Evolutionary conservation across 2,329 filamentous ascomycete genomes (phyloP), one percentile per base, ranked within the genome.

Genomic region (Xylariaceae sp.): DNA sequence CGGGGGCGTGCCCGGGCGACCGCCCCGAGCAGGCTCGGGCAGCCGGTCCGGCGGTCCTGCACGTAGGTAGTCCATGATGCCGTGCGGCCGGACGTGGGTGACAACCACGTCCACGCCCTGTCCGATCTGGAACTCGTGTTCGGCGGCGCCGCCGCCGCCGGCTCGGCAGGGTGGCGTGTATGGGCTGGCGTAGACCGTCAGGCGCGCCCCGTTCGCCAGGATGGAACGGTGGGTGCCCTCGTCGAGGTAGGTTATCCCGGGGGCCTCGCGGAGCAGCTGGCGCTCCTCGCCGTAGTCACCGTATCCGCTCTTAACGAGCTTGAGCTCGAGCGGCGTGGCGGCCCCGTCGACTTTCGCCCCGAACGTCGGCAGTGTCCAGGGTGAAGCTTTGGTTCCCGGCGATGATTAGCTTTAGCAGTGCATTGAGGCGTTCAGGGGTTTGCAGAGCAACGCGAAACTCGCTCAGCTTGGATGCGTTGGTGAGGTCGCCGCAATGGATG

Each of bases 81-180:
- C 69, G 8, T 44, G 53, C 0, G 72, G 71, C 3, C 72, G 73
- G 0, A 72, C 70, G 37, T 78, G 72, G 0, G 72, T 76, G 14
- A 76, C 63, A 18, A 60, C 66, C 1, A 76, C 36, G 41, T 77
- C 67, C 1, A 60, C 52, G 1, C 43, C 53, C 0, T 48, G 4
- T 0, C 46, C 45, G 19, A 69, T 60, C 8, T 40, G 31, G 23
- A 63, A 67, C 3, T 48, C 34, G 44, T 72, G 71, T 7, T 7
- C 25, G 7, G 13, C 10, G 25, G 8, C 8, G 6, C 14, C 8
- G 25, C 8, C 8, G 7, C 10, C 25, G 13, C 14, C 22, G 29
- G 5, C 22, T 15, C 6, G 12, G 6, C 18, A 4, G 21, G 57
- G 60, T 0, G 70, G 68, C 0, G 72, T 76, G 35, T 58, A 68